These are phyloP conservation scores for Colletotrichum graminicola DNA, from an alignment of 2,329 filamentous ascomycete species.

Conservation along the genomic window DNA sequence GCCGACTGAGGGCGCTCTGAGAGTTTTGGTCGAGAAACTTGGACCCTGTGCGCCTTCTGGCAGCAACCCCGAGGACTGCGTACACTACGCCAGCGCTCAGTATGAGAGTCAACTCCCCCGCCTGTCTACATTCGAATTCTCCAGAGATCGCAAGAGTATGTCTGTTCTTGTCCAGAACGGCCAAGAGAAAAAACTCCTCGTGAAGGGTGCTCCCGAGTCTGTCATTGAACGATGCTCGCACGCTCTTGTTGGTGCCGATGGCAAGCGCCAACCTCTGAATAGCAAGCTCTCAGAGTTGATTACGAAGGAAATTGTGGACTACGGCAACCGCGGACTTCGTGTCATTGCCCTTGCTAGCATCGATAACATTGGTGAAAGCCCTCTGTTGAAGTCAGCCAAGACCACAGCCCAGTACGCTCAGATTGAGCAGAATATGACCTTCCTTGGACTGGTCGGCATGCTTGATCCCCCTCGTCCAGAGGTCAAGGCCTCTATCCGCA, in stretches of 20 bases:
- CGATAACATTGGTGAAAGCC: conserved; percentile 78
- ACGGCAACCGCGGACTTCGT: conserved; percentile 91
- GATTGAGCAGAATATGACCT: conserved; percentile 93
- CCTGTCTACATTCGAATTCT: conserved; percentile 95
- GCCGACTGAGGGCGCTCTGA: conserved; percentile 92
- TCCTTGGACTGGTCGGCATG: conserved; percentile 95
- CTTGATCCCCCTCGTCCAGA: conserved; percentile 95
- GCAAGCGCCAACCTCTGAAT: conserved; percentile 80
- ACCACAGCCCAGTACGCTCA: conserved; percentile 85
- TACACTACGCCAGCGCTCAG: conserved; percentile 85
- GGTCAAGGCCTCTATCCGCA: conserved; percentile 85
- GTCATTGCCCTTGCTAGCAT: conserved; percentile 93
- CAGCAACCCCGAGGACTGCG: conserved; percentile 69
- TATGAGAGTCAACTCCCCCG: conserved; percentile 83
- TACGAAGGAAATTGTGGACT: conserved; percentile 84
- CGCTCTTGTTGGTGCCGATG: conserved; percentile 80
- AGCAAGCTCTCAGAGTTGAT: conserved; percentile 78
- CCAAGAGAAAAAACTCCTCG: conserved; percentile 82
- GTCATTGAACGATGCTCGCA: conserved; percentile 93
- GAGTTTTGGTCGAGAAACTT: conserved; percentile 93
- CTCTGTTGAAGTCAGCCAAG: conserved; percentile 80
- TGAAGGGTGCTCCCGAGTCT: conserved; percentile 96
- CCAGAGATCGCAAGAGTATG: conserved; percentile 98
- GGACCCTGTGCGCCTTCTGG: conserved; percentile 78
- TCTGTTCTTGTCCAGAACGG: conserved; percentile 87